Conservation (phyloP, 2,329 filamentous ascomycete genomes). For the Magnaporthales sp. region DNA sequence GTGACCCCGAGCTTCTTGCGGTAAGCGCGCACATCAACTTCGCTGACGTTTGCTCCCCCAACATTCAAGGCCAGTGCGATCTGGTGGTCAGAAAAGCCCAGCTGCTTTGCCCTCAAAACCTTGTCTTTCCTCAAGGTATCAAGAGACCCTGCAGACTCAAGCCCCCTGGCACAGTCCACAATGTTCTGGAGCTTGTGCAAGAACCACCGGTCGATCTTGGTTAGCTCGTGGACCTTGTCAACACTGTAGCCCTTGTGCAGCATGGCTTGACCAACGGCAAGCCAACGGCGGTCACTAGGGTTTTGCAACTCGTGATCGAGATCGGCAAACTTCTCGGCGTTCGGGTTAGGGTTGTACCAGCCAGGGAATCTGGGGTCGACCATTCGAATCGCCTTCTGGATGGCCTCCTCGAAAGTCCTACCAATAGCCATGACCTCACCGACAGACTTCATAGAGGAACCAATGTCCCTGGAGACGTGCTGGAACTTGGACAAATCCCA, state of each 20-base stretch:
- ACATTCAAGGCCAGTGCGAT: conserved; percentile 74
- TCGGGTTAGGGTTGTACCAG: conserved; percentile 51
- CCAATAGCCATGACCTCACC: conserved; percentile 99
- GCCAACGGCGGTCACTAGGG: conserved; percentile 92
- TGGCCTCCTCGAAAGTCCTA: conserved; percentile 95
- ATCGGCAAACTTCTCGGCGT: conserved; percentile 82
- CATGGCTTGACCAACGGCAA: conserved; percentile 96
- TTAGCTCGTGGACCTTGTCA: conserved; percentile 83
- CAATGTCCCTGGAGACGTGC: conserved; percentile 95
- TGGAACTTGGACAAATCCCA: conserved; percentile 99
- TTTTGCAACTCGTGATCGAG: conserved; percentile 84
- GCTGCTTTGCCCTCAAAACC: conserved; percentile 86
- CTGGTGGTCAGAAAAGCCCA: conserved; percentile 95
- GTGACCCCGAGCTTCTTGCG: conserved; percentile 81
- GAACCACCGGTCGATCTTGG: conserved; percentile 58
- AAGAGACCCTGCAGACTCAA: conserved; percentile 76
- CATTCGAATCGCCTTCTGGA: conserved; percentile 97
- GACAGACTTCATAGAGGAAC: conserved; percentile 97
- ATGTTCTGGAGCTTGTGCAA: conserved; percentile 97
- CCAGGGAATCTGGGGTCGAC: conserved; percentile 88
- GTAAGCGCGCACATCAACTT: conserved; percentile 81
- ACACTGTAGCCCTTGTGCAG: conserved; percentile 93
- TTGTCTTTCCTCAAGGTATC: conserved; percentile 82
- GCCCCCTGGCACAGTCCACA: conserved; percentile 78
- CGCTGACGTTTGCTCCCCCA: conserved; percentile 43